Percentiles rank a stretch among this genome's conserved stretches.
Evolutionary conservation across 1,139 yeast species (phyloP).

Genomic region (Diutina rugosa): DNA sequence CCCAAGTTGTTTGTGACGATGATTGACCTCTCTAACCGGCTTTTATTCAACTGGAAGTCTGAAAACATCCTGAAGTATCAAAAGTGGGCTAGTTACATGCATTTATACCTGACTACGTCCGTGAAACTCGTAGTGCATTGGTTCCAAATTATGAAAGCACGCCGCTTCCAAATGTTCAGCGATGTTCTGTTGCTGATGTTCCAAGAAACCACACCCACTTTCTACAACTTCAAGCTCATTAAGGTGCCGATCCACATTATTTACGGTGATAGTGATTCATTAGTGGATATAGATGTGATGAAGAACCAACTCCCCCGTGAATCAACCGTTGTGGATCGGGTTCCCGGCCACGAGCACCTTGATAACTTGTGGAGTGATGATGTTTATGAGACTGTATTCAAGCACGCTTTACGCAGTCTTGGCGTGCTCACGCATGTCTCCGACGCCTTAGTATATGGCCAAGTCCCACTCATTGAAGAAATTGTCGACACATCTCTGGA

Average conservation of each 20-base stretch:
- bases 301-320: slow-evolving; percentile 33
- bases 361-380: slow-evolving; percentile 83
- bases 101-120: slow-evolving; percentile 79
- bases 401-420: slow-evolving; percentile 33
- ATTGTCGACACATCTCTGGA: neutral
- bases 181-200: slow-evolving; percentile 28
- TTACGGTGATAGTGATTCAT: slow-evolving; percentile 71
- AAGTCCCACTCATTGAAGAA: neutral
- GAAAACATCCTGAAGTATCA: slow-evolving; percentile 57
- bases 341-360: slow-evolving; percentile 66
- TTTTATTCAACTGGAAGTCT: slow-evolving; percentile 72
- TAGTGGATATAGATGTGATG: slow-evolving; percentile 77
- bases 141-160: slow-evolving; percentile 84
- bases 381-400: slow-evolving; percentile 39
- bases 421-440: slow-evolving; percentile 8
- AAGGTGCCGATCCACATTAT: slow-evolving; percentile 59
- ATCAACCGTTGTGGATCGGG: slow-evolving; percentile 29
- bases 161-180: slow-evolving; percentile 79
- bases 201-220: slow-evolving; percentile 24
- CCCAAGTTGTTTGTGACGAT: slow-evolving; percentile 69
- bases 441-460: neutral
- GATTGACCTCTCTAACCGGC: slow-evolving; percentile 55
- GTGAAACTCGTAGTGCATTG: slow-evolving; percentile 92
- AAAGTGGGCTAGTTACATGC: slow-evolving; percentile 67
- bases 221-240: slow-evolving; percentile 41